These are phyloP conservation scores for Calycina herbarum DNA, from an alignment of 2,329 filamentous ascomycete species.

Conservation along the genomic window DNA sequence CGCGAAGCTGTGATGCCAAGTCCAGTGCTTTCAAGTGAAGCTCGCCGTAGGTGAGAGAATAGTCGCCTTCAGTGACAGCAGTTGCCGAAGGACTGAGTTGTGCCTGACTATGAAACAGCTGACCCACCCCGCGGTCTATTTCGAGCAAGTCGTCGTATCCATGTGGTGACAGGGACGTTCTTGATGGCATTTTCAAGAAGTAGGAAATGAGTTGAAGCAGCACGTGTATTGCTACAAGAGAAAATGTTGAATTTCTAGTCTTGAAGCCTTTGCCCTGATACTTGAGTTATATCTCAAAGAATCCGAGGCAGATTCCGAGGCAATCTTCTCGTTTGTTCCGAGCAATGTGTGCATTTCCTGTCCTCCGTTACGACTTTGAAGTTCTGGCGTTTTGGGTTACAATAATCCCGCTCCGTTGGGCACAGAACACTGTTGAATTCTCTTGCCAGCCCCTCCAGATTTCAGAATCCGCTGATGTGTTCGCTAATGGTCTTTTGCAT, in stretches of 20 bases:
- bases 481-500: neutral
- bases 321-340: neutral
- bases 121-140: neutral
- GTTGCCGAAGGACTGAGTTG: neutral
- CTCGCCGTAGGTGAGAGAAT: neutral
- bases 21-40: constrained; percentile 7
- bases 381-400: constrained; percentile 1
- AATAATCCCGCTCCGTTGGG: constrained; percentile 2
- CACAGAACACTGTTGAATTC: constrained; percentile 4
- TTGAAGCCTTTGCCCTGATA: neutral
- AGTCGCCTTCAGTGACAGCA: neutral
- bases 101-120: neutral
- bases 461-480: neutral
- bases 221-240: neutral
- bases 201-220: neutral
- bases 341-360: neutral
- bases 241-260: neutral
- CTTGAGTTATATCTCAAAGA: constrained; percentile 1
- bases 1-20: neutral
- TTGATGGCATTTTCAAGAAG: neutral
- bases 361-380: constrained; percentile 5
- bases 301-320: neutral
- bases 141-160: neutral
- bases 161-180: neutral
- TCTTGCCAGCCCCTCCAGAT: neutral